Evolutionary conservation across 805 yeast genomes (phyloP), one percentile per base, ranked within the genome.

Genomic region (Lipomyces starkeyi): DNA sequence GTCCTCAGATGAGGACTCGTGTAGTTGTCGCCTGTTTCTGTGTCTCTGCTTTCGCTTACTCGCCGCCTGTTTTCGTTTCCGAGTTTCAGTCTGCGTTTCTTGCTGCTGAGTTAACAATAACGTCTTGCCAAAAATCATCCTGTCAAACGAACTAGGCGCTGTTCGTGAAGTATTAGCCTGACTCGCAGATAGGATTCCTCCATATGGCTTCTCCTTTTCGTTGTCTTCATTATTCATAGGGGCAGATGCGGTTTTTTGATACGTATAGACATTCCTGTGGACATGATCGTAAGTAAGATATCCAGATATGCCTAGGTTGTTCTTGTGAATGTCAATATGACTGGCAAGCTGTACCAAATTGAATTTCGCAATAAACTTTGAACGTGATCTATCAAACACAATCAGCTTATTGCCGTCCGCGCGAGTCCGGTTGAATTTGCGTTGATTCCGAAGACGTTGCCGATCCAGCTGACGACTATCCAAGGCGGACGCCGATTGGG

Each of bases 141-240:
- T 76, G 57, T 72, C 74, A 13, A 37, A 25, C 22, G 60, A 22
- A 6, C 47, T n/a, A 29, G 74, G 73, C 72, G 71, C 84, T 82
- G 27, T 82, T 74, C 72, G 81, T 79, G 62, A 76, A 71, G 64
- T 73, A 69, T 49, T 82, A 76, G 20, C 85, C 77, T 72, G 67
- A 22, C 58, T 54, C 14, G 67, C 65, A 7, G 62, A 70, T 53
- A 72, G 3, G 73, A 71, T 13, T 6, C 73, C 73, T 9, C 71
- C 71, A 35, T 66, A 71, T 25, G 73, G 73, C 37, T n/a, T n/a
- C 62, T 60, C 60, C 37, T 29, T 32, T 9, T 37, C 65, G 37
- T 29, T 27, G 6, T 59, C 52, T 34, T 58, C 63, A 17, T 37
- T 43, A 2, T 43, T 60, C 35, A 20, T 47, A 4, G 35, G 11